Base-by-base conservation (phyloP, 2,329 filamentous ascomycete species). In the Apiospora aurea region DNA sequence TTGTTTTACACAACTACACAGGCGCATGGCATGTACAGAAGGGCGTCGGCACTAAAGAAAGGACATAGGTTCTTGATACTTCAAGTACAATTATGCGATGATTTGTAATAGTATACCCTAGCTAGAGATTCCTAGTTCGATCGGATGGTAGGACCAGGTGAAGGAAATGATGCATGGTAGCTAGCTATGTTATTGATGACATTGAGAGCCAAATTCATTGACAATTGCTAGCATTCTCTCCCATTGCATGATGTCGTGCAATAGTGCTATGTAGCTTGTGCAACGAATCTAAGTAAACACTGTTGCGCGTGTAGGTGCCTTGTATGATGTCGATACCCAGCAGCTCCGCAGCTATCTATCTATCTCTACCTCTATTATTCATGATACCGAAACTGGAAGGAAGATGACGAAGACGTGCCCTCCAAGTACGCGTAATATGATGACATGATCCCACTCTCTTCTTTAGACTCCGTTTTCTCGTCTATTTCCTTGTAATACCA, bases 401-500 rank as follows among this genome's bases (percentile, higher is more conserved):
- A 69, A 47, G 49, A 21, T 26, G 24, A 26, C 5, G 11, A 4
- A 14, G 24, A 13, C 1, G n/a, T 51, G n/a, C n/a, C n/a, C 49
- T 24, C n/a, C 26, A 51, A 26, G n/a, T 51, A 24, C 10, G 21
- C 49, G 49, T 51, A 51, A 51, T 51, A 51, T 26, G 10, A n/a
- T 51, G 49, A 26, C 49, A 51, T 13, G 5, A 14, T 51, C n/a
- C n/a, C n/a, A 14, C n/a, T 13, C 13, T 51, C 10, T 26, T 51
- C 10, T 26, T 26, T 11, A 26, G n/a, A 51, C n/a, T 26, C 49
- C 49, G n/a, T 11, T 51, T n/a, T 64, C 57, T 18, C 21, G 34
- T 67, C 71, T 73, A 76, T 70, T 47, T 70, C 11, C 21, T 18
- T n/a, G 18, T 13, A 14, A 10, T 34, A 7, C 16, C 14, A 34